A percentile compares a stretch with the other conserved stretches of the same genome.
Evolutionary conservation across 1,284 basidiomycete genomes (phyloP).

Genomic region (Ceratorhiza oryzae-sativae): DNA sequence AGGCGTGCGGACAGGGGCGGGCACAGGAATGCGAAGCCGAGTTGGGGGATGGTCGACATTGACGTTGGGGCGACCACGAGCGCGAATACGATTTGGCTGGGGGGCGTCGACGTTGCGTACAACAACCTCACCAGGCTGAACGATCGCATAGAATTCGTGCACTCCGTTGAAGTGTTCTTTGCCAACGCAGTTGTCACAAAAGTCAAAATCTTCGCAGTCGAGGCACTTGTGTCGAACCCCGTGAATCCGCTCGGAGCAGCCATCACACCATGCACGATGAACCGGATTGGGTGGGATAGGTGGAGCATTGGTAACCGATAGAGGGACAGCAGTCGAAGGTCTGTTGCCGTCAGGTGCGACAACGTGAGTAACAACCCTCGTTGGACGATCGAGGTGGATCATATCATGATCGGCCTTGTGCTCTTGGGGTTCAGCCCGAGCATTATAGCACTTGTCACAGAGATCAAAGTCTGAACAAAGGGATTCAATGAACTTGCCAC

Average conservation of each 20-base stretch:
- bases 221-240: slow-evolving; percentile 77
- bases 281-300: slow-evolving; percentile 41
- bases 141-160: slow-evolving; percentile 71
- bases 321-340: slow-evolving; percentile 9
- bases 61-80: slow-evolving; percentile 29
- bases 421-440: slow-evolving; percentile 17
- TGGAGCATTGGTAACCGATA: slow-evolving; percentile 7
- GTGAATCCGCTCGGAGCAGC: slow-evolving; percentile 61
- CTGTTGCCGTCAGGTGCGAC: background rate
- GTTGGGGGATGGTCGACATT: background rate
- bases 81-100: background rate
- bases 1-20: background rate
- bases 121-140: slow-evolving; percentile 66
- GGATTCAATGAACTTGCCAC: background rate
- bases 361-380: slow-evolving; percentile 16
- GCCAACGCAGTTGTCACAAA: slow-evolving; percentile 66
- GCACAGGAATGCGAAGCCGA: background rate
- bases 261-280: slow-evolving; percentile 61
- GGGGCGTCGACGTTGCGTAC: slow-evolving; percentile 62
- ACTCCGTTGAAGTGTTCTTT: slow-evolving; percentile 59
- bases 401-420: slow-evolving; percentile 38
- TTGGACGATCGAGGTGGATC: slow-evolving; percentile 35
- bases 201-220: slow-evolving; percentile 76
- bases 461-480: slow-evolving; percentile 25
- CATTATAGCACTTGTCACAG: slow-evolving; percentile 18